Percentiles rank a stretch among this genome's conserved stretches.
Evolutionary conservation across 768 basidiomycete genomes (phyloP).

Genomic region (Nevesoporus exiguus): DNA sequence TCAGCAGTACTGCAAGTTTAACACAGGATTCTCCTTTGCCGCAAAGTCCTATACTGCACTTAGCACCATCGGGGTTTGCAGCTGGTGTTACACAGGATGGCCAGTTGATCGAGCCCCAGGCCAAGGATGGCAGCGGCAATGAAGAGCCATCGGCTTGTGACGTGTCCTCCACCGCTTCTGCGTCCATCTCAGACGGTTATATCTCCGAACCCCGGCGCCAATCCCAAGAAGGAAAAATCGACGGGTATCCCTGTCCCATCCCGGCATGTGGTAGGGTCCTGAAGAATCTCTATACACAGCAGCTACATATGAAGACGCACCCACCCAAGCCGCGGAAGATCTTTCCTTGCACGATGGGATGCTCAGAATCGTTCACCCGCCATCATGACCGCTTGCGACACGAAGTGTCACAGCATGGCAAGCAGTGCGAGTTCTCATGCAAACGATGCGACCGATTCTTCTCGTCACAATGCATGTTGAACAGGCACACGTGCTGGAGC

Average conservation of each 20-base stretch:
- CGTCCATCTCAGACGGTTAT: neutral
- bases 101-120: neutral
- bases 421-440: neutral
- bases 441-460: neutral
- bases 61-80: neutral
- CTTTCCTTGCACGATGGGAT: neutral
- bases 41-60: no score
- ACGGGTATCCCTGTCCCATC: neutral
- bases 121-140: neutral
- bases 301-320: neutral
- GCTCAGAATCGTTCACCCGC: neutral
- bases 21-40: neutral
- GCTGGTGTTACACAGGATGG: neutral
- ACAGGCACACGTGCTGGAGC: neutral
- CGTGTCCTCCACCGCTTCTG: neutral
- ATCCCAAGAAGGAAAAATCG: neutral
- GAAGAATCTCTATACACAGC: neutral
- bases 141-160: neutral
- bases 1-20: neutral
- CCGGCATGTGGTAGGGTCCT: neutral
- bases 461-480: neutral
- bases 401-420: neutral
- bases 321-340: neutral
- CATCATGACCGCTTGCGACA: neutral
- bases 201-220: neutral